A percentile compares a stretch with the other conserved stretches of the same genome.
Evolutionary conservation across 352 stramenopile genomes (phyloP).

Genomic region (Peronospora tabacina): DNA sequence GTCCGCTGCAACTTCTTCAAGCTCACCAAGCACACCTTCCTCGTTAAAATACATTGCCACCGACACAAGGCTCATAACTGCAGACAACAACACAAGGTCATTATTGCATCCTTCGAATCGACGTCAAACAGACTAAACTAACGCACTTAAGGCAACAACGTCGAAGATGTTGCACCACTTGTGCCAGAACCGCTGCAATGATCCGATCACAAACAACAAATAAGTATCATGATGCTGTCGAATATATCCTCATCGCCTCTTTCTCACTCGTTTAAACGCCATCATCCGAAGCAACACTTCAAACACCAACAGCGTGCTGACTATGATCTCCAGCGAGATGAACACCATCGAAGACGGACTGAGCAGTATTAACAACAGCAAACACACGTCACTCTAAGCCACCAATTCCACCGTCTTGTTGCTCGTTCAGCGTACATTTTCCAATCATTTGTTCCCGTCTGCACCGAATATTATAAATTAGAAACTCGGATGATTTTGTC

Average conservation of each 20-base stretch:
- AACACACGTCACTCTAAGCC: neutral
- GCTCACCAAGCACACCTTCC: constrained; percentile 64
- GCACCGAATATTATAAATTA: neutral
- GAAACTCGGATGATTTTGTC: neutral
- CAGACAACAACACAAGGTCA: constrained; percentile 3
- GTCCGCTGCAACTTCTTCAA: constrained; percentile 78
- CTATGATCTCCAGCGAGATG: constrained; percentile 71
- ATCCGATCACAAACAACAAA: neutral
- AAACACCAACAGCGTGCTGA: constrained; percentile 67
- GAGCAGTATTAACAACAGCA: constrained; percentile 1
- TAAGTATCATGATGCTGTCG: neutral
- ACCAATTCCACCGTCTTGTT: neutral
- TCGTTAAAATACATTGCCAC: constrained; percentile 82
- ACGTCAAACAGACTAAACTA: neutral
- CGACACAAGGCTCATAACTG: constrained; percentile 72
- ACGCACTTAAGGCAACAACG: constrained; percentile 56
- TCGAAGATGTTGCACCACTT: constrained; percentile 86
- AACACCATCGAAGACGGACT: constrained; percentile 70
- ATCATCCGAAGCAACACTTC: constrained; percentile 79
- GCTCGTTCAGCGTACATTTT: constrained; percentile 38
- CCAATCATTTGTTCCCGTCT: constrained; percentile 73
- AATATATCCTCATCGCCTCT: neutral
- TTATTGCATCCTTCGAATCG: neutral
- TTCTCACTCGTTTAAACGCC: constrained; percentile 57
- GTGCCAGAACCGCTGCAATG: constrained; percentile 59